These are phyloP conservation scores for Alternaria ethzedia DNA, from an alignment of 2,329 filamentous ascomycete genomes.

Conservation along the genomic window DNA sequence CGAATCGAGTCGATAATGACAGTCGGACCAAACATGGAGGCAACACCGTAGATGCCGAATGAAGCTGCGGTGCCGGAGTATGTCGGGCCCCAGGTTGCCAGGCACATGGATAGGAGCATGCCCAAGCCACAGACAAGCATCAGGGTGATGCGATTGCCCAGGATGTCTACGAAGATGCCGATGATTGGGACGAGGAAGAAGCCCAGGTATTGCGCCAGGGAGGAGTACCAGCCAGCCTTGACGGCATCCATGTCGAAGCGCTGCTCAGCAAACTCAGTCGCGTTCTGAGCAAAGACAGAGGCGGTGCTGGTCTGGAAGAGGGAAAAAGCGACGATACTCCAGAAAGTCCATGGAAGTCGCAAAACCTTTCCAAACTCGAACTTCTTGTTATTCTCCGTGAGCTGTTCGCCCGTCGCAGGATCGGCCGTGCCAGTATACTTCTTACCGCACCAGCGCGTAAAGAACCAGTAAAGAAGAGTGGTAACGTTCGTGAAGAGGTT, in stretches of 20 bases:
- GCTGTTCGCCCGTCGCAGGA: constrained; percentile 63
- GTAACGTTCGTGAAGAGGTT: constrained; percentile 67
- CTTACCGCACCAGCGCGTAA: constrained; percentile 59
- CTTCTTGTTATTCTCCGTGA: constrained; percentile 66
- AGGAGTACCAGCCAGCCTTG: constrained; percentile 66
- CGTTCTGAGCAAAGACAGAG: constrained; percentile 62
- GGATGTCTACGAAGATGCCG: constrained; percentile 63
- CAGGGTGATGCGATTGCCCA: constrained; percentile 60
- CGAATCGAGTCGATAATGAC: constrained; percentile 67
- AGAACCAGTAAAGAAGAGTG: constrained; percentile 62
- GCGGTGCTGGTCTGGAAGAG: constrained; percentile 66
- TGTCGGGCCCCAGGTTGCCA: constrained; percentile 60
- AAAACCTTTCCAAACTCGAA: constrained; percentile 64
- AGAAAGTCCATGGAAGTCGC: constrained; percentile 66
- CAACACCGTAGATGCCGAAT: constrained; percentile 66
- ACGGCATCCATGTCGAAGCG: constrained; percentile 63
- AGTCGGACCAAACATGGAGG: constrained; percentile 62
- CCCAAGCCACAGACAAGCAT: constrained; percentile 56
- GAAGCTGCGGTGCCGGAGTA: constrained; percentile 62
- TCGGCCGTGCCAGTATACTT: constrained; percentile 58
- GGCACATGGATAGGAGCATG: constrained; percentile 61
- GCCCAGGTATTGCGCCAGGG: constrained; percentile 60
- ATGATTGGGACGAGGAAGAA: constrained; percentile 66
- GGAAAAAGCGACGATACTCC: constrained; percentile 62
- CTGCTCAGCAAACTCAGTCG: constrained; percentile 66